Evolutionary conservation across 2,329 filamentous ascomycete species (phyloP).

Genomic region (Eutypella sp.): DNA sequence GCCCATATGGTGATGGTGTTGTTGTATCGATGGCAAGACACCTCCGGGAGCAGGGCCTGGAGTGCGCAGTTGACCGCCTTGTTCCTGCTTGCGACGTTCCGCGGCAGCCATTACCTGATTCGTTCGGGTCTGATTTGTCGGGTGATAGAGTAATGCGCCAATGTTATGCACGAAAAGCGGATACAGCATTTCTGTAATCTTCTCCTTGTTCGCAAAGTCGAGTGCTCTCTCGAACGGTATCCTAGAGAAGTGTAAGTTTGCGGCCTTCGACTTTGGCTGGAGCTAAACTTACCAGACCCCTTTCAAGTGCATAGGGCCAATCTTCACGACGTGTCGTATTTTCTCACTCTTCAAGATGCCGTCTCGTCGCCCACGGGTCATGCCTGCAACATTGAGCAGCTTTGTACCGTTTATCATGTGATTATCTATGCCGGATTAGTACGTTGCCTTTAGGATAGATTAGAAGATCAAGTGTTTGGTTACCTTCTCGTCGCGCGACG

Average conservation of each 20-base stretch:
- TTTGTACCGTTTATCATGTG: constrained; percentile 99
- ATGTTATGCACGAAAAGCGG: constrained; percentile 98
- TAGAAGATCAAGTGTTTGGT: not conserved
- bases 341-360: constrained; percentile 98
- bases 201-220: constrained; percentile 99
- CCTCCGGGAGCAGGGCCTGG: constrained; percentile 43
- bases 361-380: constrained; percentile 92
- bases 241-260: constrained; percentile 44
- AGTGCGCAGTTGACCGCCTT: constrained; percentile 59
- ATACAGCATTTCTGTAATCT: constrained; percentile 93
- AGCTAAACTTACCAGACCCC: constrained; percentile 71
- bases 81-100: constrained; percentile 70
- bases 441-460: not conserved
- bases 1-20: constrained; percentile 56
- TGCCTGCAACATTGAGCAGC: constrained; percentile 91
- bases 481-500: constrained; percentile 88
- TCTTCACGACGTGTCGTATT: constrained; percentile 93
- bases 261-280: not conserved
- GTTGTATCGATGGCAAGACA: constrained; percentile 62
- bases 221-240: constrained; percentile 97
- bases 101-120: constrained; percentile 84
- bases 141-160: constrained; percentile 86
- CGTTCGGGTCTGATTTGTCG: constrained; percentile 76
- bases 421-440: constrained; percentile 31
- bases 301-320: constrained; percentile 98